Evolutionary conservation across 495 filamentous ascomycete species (phyloP), one percentile per base, ranked within the genome.

Genomic region (Lasiosphaeris hirsuta): DNA sequence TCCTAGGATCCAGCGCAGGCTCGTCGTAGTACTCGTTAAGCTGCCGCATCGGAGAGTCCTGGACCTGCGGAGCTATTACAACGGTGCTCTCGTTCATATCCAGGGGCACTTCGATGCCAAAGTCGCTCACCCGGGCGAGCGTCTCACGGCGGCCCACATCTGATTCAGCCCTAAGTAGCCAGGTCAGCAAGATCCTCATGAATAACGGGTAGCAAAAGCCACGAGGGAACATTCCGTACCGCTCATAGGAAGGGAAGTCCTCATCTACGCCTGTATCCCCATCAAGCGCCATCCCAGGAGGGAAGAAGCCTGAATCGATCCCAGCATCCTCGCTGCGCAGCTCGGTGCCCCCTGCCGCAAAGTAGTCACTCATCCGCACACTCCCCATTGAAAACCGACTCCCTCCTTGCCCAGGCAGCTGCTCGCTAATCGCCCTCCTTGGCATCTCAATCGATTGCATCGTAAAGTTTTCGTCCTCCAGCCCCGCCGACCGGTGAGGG

Each of bases 401-500:
- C 11, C 83, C 58, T 36, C 2, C 23, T 5, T 30, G 23, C 23
- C 23, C 23, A 2, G 23, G 23, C 23, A 71, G 75, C 49, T 78
- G 73, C 58, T 88, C 84, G 46, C 71, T 80, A 9, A 75, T 60
- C 15, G 83, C 87, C 53, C 87, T 74, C 50, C 87, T 75, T 9
- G 85, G 81, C 44, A 88, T 75, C 69, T 93, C 90, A 35, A 92
- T 78, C 17, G 87, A 88, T 56, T 77, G 78, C 46, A 82, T 75
- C 1, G 88, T 91, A 37, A 81, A 77, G 59, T 89, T 84, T 35
- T 87, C 86, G 34, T 89, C 86, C 33, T 87, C 87, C 38, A 89
- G 70, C 6, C 81, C 78, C 38, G 84, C 74, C 47, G 85, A 86
- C 53, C 78, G 77, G 41, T 88, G 86, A 8, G 87, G 84, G 14